Conservation (phyloP, 2,329 filamentous ascomycete genomes). For the Paramyrothecium roridum region DNA sequence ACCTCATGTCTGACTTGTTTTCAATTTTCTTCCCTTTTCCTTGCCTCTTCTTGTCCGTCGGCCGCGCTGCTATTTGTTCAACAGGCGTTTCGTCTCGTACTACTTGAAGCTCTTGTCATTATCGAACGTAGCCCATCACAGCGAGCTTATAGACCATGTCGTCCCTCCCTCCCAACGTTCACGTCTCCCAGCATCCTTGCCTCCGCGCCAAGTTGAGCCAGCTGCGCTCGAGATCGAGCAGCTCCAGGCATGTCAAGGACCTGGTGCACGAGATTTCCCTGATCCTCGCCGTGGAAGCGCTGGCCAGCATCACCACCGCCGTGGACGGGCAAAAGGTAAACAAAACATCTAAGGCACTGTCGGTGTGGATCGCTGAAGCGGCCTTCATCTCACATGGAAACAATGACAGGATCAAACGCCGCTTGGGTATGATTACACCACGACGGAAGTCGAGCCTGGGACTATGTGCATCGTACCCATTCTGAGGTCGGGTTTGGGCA, state of each 20-base stretch:
- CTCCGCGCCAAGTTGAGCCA: constrained; percentile 85
- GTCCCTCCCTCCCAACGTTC: constrained; percentile 58
- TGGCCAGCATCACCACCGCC: constrained; percentile 59
- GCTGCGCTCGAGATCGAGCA: constrained; percentile 70
- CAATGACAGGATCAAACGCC: constrained; percentile 66
- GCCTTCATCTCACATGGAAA: too few species aligned
- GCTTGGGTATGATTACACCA: constrained; percentile 72
- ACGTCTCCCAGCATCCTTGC: constrained; percentile 83
- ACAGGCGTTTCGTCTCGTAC: constrained; percentile 15
- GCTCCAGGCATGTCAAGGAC: constrained; percentile 71
- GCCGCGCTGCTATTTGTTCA: constrained; percentile 15
- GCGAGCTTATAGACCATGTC: constrained; percentile 21
- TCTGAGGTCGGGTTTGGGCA: constrained; percentile 84
- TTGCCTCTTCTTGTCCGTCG: constrained; percentile 16
- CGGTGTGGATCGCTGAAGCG: too few species aligned
- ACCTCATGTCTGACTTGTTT: constrained; percentile 6
- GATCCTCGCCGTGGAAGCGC: constrained; percentile 79
- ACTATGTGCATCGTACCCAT: constrained; percentile 84
- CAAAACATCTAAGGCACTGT: constrained; percentile 17
- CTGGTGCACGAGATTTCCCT: constrained; percentile 84
- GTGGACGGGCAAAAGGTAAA: constrained; percentile 61
- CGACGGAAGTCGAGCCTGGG: constrained; percentile 58
- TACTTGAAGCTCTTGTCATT: constrained; percentile 4
- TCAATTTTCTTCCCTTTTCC: constrained; percentile 3
- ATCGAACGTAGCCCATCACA: neutral